Evolutionary conservation across 129 eudicot species (phyloP).

Genomic region (Rutidosis leptorrhynchoides): DNA sequence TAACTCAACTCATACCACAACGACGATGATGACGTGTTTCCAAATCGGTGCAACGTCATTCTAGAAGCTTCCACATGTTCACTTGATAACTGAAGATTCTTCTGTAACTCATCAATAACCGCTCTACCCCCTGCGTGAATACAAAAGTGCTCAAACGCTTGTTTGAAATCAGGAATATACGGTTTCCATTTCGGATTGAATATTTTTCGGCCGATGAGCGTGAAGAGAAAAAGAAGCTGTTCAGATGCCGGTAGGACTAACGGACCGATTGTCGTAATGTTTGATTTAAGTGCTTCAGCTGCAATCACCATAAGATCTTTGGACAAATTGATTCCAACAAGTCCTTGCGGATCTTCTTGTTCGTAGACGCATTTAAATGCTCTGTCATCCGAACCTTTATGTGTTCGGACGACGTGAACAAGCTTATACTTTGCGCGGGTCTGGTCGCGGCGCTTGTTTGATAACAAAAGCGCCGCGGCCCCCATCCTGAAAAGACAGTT

Average conservation of each 20-base stretch:
- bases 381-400: conserved; percentile 64
- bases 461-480: conserved; percentile 53
- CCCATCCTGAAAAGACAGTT: conserved; percentile 80
- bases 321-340: conserved; percentile 59
- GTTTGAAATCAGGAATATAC: conserved; percentile 68
- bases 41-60: conserved; percentile 73
- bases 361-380: conserved; percentile 60
- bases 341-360: conserved; percentile 65
- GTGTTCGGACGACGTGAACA: conserved; percentile 67
- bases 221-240: conserved; percentile 50
- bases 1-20: conserved; percentile 68
- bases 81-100: conserved; percentile 56
- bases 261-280: conserved; percentile 71
- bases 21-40: conserved; percentile 77
- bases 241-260: conserved; percentile 62
- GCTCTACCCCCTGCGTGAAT: conserved; percentile 84
- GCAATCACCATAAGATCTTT: conserved; percentile 78
- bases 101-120: conserved; percentile 71
- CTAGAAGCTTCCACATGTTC: conserved; percentile 77
- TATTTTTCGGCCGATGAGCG: conserved; percentile 59
- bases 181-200: conserved; percentile 68
- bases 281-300: conserved; percentile 58
- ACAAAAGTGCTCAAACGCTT: conserved; percentile 74
- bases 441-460: conserved; percentile 48
- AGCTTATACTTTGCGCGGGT: conserved; percentile 56